Evolutionary conservation across 768 basidiomycete genomes (phyloP), one percentile per base, ranked within the genome.

Genomic region (Peribolospora kevripleyi): DNA sequence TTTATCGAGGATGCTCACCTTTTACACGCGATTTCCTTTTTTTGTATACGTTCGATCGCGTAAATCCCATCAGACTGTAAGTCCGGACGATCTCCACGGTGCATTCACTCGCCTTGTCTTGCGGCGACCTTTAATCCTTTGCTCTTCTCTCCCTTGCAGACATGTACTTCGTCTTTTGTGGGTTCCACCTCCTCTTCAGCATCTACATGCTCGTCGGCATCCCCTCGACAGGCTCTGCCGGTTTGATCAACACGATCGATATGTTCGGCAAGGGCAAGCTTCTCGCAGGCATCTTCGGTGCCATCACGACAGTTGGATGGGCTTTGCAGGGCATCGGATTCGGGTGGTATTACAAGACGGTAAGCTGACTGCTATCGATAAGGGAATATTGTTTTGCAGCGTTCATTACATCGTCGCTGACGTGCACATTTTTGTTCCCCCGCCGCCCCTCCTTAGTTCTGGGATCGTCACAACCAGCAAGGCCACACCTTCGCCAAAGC

Each of bases 181-280:
- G 87, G 50, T 95, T 84, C 74, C 88, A 98, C 70, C 74, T 97
- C 58, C 73, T 84, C 46, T 95, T 86, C 72, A 84, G 82, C 59
- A 66, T 84, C 64, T 97, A 95, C 71, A 90, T 84, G 84, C 80
- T 88, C 67, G 79, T 97, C 65, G 91, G 91, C 60, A 82, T 93
- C 62, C 87, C 88, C 11, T 69, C 69, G 58, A 91, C 91, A 48
- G 93, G 93, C 42, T 85, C 87, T 49, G 90, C 87, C 38, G 91
- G 93, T 11, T 73, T 98, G 52, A 88, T 97, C 64, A 84, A 88
- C 68, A 90, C 81, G 49, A 84, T 97, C 60, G 73, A 78, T 57
- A 77, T 82, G 73, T 91, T 79, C 65, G 72, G 74, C 3, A 69
- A 73, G 48, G 77, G 78, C 49, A 74, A 77, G 53, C 78, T 84